Base-by-base conservation (phyloP, 345 rosid species). In the Schrenkiella parvula region DNA sequence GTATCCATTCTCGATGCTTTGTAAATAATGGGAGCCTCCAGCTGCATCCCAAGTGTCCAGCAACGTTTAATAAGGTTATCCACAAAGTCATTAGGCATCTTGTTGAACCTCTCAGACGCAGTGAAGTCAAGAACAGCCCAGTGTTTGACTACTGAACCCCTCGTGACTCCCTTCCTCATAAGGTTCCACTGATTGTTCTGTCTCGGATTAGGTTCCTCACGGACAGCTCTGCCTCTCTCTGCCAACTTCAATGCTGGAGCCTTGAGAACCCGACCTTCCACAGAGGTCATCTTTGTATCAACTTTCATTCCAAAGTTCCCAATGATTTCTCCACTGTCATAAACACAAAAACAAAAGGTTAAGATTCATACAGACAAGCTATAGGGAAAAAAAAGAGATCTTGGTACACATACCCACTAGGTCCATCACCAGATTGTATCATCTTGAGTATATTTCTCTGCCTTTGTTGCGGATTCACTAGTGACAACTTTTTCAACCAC, bases 121-220 rank as follows among this genome's bases (percentile, higher is more conserved):
- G 80, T 93, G 68, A 93, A 93, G 68, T 93, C 89, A 38, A 93
- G 64, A 26, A 93, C 72, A 72, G 83, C 97, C 98, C 98, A 93
- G 8, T 86, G 58, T 8, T 85, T 75, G 44, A 90, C 64, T 41
- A 78, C 31, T 72, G 81, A 85, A 32, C 98, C 96, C 53, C 80
- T 84, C 19, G 87, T 86, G 31, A 90, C 81, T 26, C 88, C 83
- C 23, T 53, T 86, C 12, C 68, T 75, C 47, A 88, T 74, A 59
- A 93, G 82, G 78, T 89, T 93, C 98, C 98, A 93, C 0, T 93
- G 96, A 42, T 80, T 80, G 62, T 80, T 80, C 53, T 32, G 72
- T 21, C 14, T 38, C 18, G 44, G 39, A 61, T 93, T 92, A 52
- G 90, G 96, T 25, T 74, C 54, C 38, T 85, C 48, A 31, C 70